These are phyloP conservation scores for Sequoia sempervirens DNA, from an alignment of 75 land plant genomes.

Conservation along the genomic window DNA sequence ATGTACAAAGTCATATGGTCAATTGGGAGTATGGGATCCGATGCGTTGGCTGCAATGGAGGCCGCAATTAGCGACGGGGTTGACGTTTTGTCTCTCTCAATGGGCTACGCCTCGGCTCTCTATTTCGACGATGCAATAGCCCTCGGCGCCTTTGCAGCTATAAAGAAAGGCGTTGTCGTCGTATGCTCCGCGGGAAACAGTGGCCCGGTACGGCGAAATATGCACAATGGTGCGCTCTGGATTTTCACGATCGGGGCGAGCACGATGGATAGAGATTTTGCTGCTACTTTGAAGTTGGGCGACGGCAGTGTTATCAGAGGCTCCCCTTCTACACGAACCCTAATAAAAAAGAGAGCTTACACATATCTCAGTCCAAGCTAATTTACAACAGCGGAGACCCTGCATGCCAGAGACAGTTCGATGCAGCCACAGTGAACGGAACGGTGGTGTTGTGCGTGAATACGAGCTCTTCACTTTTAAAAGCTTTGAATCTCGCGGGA, in stretches of 20 bases:
- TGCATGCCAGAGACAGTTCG: no score
- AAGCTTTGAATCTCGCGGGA: neutral
- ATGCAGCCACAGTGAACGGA: neutral
- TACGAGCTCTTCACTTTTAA: slow-evolving; percentile 10
- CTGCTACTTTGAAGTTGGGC: neutral
- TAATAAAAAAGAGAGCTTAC: no score
- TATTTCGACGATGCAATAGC: slow-evolving; percentile 17
- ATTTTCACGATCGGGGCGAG: slow-evolving; percentile 29
- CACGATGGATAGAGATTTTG: slow-evolving; percentile 30
- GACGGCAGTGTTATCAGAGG: neutral
- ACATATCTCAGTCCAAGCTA: no score
- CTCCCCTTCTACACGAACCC: no score
- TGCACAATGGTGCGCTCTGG: slow-evolving; percentile 33
- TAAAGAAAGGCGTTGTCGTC: slow-evolving; percentile 16
- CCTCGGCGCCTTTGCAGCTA: slow-evolving; percentile 27
- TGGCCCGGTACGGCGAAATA: slow-evolving; percentile 10
- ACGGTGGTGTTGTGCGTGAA: slow-evolving; percentile 6
- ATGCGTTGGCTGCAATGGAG: slow-evolving; percentile 33
- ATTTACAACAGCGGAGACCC: no score
- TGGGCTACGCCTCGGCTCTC: slow-evolving; percentile 19
- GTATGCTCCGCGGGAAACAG: slow-evolving; percentile 29
- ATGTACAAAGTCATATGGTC: slow-evolving; percentile 32
- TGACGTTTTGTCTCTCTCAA: slow-evolving; percentile 27
- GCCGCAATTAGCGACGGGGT: slow-evolving; percentile 28
- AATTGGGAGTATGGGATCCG: slow-evolving; percentile 13